These are phyloP conservation scores for Scheffersomyces titani DNA, from an alignment of 1,139 yeast species.

Conservation along the genomic window DNA sequence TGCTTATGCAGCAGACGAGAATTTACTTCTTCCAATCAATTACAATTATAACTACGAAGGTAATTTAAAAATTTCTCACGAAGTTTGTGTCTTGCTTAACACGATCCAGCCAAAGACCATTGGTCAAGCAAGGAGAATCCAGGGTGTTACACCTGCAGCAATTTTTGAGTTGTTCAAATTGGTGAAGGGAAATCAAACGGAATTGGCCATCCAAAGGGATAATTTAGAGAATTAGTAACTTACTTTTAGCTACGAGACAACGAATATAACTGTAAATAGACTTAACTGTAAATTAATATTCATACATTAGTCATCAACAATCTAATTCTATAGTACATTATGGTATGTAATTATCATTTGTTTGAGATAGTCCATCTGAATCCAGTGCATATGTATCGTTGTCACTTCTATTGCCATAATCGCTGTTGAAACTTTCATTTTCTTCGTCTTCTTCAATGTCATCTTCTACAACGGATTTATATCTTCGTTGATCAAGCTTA, in stretches of 20 bases:
- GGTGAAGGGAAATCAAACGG: conserved; percentile 32
- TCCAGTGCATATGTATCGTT: neutral
- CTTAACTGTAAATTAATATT: neutral
- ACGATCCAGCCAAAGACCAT: conserved; percentile 82
- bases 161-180: conserved; percentile 63
- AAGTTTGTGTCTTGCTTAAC: conserved; percentile 70
- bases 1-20: conserved; percentile 85
- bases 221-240: neutral
- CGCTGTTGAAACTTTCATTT: neutral
- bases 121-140: conserved; percentile 93
- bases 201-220: conserved; percentile 12
- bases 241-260: neutral
- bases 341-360: neutral
- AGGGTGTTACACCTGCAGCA: conserved; percentile 91
- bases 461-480: neutral
- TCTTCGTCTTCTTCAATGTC: neutral
- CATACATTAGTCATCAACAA: neutral
- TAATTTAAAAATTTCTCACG: conserved; percentile 60
- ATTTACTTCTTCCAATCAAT: conserved; percentile 61
- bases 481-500: neutral
- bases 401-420: neutral
- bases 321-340: neutral
- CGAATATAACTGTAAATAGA: conserved; percentile 9
- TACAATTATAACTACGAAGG: conserved; percentile 61
- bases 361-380: neutral